These are phyloP conservation scores for Hortiboletus campestris DNA, from an alignment of 768 basidiomycete genomes.

Conservation along the genomic window DNA sequence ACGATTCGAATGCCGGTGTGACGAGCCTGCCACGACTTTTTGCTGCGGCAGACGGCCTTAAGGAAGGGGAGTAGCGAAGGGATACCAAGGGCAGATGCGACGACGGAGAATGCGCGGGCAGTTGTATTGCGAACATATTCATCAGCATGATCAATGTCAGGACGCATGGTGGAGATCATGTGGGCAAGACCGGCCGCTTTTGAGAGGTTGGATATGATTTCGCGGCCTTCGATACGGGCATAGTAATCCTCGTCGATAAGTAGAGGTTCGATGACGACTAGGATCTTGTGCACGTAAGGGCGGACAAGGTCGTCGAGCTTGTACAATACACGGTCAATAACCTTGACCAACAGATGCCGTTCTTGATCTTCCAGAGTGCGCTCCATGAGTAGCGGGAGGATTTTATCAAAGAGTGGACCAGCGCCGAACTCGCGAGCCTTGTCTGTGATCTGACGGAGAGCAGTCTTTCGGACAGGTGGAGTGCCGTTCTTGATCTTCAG, in stretches of 20 bases:
- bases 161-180: conserved; percentile 99
- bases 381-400: conserved; percentile 96
- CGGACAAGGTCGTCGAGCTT: conserved; percentile 98
- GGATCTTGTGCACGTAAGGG: conserved; percentile 98
- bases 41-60: conserved; percentile 96
- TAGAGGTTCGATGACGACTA: conserved; percentile 98
- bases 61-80: conserved; percentile 97
- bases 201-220: conserved; percentile 98
- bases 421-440: conserved; percentile 98
- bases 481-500: conserved; percentile 99
- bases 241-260: conserved; percentile 98
- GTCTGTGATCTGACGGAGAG: conserved; percentile 97
- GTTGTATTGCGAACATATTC: conserved; percentile 99
- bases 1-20: conserved; percentile 99
- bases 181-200: conserved; percentile 99
- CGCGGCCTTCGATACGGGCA: conserved; percentile 95
- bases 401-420: conserved; percentile 97
- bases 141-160: conserved; percentile 98
- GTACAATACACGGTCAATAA: conserved; percentile 97
- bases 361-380: conserved; percentile 97
- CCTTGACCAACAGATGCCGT: conserved; percentile 95
- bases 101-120: conserved; percentile 97
- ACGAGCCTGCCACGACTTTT: conserved; percentile 99
- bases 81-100: conserved; percentile 97
- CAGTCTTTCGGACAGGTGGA: conserved; percentile 96